Percentiles rank a stretch among this genome's conserved stretches.
These are phyloP conservation scores for Filobasidium wieringae DNA, from an alignment of 768 basidiomycete species.

Conservation along the genomic window DNA sequence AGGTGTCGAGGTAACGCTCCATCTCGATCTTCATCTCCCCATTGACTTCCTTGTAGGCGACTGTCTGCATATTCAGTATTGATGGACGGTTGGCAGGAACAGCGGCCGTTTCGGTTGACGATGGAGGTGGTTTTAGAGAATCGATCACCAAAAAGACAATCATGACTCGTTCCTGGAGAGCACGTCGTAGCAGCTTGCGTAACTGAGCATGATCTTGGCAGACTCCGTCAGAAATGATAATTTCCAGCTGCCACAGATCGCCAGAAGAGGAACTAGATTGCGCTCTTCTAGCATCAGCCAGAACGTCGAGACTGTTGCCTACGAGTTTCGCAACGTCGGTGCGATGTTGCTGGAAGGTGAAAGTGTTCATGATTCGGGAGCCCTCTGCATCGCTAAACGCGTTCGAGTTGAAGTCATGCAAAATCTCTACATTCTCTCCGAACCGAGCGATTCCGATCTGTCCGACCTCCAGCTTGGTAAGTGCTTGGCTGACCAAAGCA, in stretches of 20 bases:
- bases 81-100: constrained; percentile 45
- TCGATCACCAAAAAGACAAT: constrained; percentile 94
- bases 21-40: constrained; percentile 72
- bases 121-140: constrained; percentile 51
- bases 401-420: constrained; percentile 56
- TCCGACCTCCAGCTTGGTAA: constrained; percentile 86
- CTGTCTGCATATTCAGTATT: constrained; percentile 86
- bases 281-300: constrained; percentile 64
- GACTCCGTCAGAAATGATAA: constrained; percentile 98
- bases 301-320: constrained; percentile 60
- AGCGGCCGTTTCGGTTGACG: constrained; percentile 20
- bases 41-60: constrained; percentile 57
- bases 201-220: constrained; percentile 89
- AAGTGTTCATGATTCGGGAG: constrained; percentile 64
- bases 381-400: constrained; percentile 64
- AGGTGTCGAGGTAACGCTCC: constrained; percentile 81
- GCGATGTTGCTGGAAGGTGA: constrained; percentile 76
- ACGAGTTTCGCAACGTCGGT: constrained; percentile 77
- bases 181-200: constrained; percentile 64
- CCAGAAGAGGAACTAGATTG: constrained; percentile 50
- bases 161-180: constrained; percentile 82
- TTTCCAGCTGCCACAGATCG: constrained; percentile 92
- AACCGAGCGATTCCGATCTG: constrained; percentile 85
- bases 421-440: constrained; percentile 71
- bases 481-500: constrained; percentile 77